Evolutionary conservation across 2,329 filamentous ascomycete genomes (phyloP).

Genomic region (Venturia effusa): DNA sequence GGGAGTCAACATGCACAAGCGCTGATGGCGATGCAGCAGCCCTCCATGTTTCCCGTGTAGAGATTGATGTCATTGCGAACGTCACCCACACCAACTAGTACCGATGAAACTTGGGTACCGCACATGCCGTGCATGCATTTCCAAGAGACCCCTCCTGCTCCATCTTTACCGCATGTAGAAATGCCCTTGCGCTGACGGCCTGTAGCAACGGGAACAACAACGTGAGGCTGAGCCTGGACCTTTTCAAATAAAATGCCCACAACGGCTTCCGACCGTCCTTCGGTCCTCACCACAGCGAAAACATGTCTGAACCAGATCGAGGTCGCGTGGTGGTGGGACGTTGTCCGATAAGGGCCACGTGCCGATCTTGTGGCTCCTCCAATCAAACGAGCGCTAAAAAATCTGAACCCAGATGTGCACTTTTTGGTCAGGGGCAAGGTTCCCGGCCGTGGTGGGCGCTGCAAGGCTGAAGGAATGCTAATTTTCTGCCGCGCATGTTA

Average conservation of each 20-base stretch:
- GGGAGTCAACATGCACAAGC: background rate
- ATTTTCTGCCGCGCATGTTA: background rate
- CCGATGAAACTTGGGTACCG: background rate
- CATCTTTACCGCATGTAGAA: conserved; percentile 4
- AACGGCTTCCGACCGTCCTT: background rate
- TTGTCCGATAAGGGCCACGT: background rate
- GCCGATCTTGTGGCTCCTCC: background rate
- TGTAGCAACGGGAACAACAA: background rate
- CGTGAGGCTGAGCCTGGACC: background rate
- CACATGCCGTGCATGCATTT: background rate
- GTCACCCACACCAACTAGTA: background rate
- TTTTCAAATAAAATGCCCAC: background rate
- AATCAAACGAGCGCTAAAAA: background rate
- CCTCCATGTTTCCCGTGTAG: background rate
- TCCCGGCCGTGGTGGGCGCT: background rate
- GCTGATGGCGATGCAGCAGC: background rate
- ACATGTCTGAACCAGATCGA: background rate
- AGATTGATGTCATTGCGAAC: background rate
- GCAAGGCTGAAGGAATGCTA: background rate
- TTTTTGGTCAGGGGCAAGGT: background rate
- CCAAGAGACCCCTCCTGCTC: background rate
- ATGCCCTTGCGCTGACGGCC: background rate
- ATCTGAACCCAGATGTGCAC: background rate
- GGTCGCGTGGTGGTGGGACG: background rate
- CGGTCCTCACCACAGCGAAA: background rate